A percentile compares a stretch with the other conserved stretches of the same genome.
Evolutionary conservation across 2,329 filamentous ascomycete genomes (phyloP).

Genomic region (Thelonectria rubi): DNA sequence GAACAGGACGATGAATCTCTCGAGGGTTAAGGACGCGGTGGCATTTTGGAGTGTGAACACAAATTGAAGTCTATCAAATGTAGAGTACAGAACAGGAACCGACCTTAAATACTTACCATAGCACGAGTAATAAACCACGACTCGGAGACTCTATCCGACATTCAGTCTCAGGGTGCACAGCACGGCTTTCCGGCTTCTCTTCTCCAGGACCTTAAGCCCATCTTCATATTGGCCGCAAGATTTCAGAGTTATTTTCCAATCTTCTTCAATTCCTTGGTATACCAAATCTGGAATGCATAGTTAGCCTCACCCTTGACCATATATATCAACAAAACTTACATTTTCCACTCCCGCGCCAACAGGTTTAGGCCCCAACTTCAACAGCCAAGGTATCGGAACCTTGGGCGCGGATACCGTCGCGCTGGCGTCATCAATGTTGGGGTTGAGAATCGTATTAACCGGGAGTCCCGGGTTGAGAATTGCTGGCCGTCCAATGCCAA

Average conservation of each 20-base stretch:
- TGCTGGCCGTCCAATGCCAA: conserved; percentile 53
- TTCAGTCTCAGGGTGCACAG: too few relatives aligned
- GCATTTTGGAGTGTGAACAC: too few relatives aligned
- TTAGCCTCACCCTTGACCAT: not conserved
- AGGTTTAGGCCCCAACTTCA: conserved; percentile 31
- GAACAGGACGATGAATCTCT: too few relatives aligned
- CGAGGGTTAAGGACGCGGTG: too few relatives aligned
- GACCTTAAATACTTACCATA: too few relatives aligned
- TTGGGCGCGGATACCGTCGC: conserved; percentile 24
- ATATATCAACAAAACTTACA: conserved; percentile 14
- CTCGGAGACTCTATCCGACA: too few relatives aligned
- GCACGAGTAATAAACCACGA: too few relatives aligned
- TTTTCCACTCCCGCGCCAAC: conserved; percentile 32
- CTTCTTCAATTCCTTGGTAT: conserved; percentile 5
- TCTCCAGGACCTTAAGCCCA: too few relatives aligned
- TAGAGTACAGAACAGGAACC: too few relatives aligned
- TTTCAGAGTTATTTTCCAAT: not conserved
- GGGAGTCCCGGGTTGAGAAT: conserved; percentile 51
- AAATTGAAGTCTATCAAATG: too few relatives aligned
- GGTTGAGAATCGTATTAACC: conserved; percentile 35
- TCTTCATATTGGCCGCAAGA: not conserved
- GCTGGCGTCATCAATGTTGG: conserved; percentile 27
- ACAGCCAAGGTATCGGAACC: conserved; percentile 29
- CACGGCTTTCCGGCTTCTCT: too few relatives aligned
- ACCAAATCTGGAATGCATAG: not conserved